Percentiles rank a stretch among this genome's conserved stretches.
Conservation (phyloP, 495 filamentous ascomycete genomes). For the Parmelia sp. region DNA sequence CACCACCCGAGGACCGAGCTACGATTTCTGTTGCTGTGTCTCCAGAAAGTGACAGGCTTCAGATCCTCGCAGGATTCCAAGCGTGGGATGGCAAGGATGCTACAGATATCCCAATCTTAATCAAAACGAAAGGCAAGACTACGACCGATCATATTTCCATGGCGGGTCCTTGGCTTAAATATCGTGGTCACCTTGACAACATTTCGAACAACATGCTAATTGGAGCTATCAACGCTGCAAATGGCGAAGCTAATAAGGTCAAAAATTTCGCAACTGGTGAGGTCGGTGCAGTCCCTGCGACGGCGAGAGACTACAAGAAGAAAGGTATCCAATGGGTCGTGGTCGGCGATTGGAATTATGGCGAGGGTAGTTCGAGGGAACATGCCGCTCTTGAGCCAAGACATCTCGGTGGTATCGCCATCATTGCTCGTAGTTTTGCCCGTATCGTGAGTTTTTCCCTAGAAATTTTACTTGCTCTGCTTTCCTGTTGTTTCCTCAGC, state of each 20-base stretch:
- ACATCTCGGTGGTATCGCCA: constrained; percentile 93
- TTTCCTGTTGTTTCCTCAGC: not conserved
- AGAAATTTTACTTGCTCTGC: not conserved
- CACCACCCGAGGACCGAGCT: constrained; percentile 74
- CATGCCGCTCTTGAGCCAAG: constrained; percentile 96
- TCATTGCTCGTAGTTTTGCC: constrained; percentile 93
- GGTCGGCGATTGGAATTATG: constrained; percentile 99
- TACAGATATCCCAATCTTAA: constrained; percentile 80
- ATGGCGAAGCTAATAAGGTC: constrained; percentile 97
- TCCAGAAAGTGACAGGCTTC: constrained; percentile 86
- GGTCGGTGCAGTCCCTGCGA: constrained; percentile 82
- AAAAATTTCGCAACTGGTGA: constrained; percentile 82
- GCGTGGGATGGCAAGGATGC: constrained; percentile 95
- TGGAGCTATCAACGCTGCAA: constrained; percentile 90
- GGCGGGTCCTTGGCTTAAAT: constrained; percentile 99
- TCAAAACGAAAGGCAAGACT: constrained; percentile 97
- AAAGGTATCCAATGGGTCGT: constrained; percentile 96
- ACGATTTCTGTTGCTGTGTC: constrained; percentile 75
- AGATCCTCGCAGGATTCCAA: constrained; percentile 79
- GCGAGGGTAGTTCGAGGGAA: constrained; percentile 94
- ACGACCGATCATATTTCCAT: constrained; percentile 99
- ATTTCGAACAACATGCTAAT: constrained; percentile 99
- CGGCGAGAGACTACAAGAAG: constrained; percentile 97
- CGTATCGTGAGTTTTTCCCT: constrained; percentile 61
- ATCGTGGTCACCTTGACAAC: constrained; percentile 99